Base-by-base conservation (phyloP, 1,139 yeast genomes). In the Saccharomyces hybrid region DNA sequence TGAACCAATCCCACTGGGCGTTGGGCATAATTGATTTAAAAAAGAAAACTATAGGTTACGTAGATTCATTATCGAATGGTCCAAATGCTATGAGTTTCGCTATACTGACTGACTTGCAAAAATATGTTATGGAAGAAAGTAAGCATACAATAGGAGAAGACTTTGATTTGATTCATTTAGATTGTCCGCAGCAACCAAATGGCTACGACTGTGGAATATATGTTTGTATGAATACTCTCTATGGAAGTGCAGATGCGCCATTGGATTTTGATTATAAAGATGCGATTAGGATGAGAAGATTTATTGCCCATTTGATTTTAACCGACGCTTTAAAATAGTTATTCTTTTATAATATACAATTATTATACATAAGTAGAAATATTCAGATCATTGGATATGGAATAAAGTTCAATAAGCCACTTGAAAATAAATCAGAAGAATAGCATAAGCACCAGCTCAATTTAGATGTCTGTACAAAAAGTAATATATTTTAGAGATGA, bases 171-270 rank as follows among this genome's bases (percentile, higher is more conserved):
- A 53, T 70, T 26, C 75, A 70, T 55, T 31, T 75, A 41, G 73
- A 76, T 27, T 81, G 91, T 41, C 99, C 99, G 0, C 89, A 85
- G 62, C 99, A 95, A 69, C 75, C 78, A 32, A 95, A 95, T 67
- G 97, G 97, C 0, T 88, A 70, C 61, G 99, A 95, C 69, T 95
- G 99, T 73, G 99, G 99, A 1, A 96, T 93, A 1, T 93, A 91
- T 66, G 81, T 95, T 7, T 87, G 97, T 69, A 81, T 89, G 54
- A 86, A 86, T 56, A 88, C 89, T 1, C 79, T 82, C 53, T 84
- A 78, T 51, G 64, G 88, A 49, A 75, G 88, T 16, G 68, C 80
- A 54, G 73, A 73, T 9, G 67, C 70, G 38, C 73, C 75, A 0
- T 72, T 88, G 50, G 68, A 70, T 3, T 93, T 83, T 65, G 70